Conservation (phyloP, 2,329 filamentous ascomycete genomes). For the Ophiostoma ulmi region DNA sequence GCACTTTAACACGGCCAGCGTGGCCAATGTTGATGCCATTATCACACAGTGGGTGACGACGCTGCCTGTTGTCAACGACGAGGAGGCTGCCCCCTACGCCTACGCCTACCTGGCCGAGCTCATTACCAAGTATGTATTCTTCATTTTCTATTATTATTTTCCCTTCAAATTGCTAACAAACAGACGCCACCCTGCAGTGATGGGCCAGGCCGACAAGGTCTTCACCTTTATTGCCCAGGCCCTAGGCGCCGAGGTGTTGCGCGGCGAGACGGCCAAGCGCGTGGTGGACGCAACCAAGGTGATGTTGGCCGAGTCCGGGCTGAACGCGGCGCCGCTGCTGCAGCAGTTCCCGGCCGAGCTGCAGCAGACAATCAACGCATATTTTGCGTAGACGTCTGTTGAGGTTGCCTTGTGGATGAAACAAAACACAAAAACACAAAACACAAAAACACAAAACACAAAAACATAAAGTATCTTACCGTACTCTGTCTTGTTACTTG, state of each 20-base stretch:
- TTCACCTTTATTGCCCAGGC: slow-evolving; percentile 84
- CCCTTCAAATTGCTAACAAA: background rate
- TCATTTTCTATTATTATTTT: background rate
- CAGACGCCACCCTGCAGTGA: slow-evolving; percentile 80
- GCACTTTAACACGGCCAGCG: slow-evolving; percentile 75
- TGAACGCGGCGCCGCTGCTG: slow-evolving; percentile 72
- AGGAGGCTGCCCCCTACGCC: slow-evolving; percentile 93
- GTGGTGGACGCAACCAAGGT: slow-evolving; percentile 74
- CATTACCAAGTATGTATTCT: slow-evolving; percentile 78
- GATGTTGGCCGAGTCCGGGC: slow-evolving; percentile 65
- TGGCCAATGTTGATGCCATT: slow-evolving; percentile 70
- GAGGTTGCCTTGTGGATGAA: background rate
- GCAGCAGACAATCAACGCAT: slow-evolving; percentile 71
- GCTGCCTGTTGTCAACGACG: slow-evolving; percentile 86
- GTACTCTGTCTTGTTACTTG: background rate
- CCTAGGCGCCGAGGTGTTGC: slow-evolving; percentile 83
- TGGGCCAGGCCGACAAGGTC: slow-evolving; percentile 70
- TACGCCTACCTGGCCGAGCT: slow-evolving; percentile 88
- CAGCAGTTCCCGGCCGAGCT: slow-evolving; percentile 71
- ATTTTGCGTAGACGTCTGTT: slow-evolving; percentile 48
- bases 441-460: background rate
- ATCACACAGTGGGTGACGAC: slow-evolving; percentile 85
- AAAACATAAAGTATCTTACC: background rate
- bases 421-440: background rate
- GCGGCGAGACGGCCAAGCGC: slow-evolving; percentile 72